Evolutionary conservation across 768 basidiomycete genomes (phyloP), one percentile per base, ranked within the genome.

Genomic region (Pseudohyphozyma bogoriensis): DNA sequence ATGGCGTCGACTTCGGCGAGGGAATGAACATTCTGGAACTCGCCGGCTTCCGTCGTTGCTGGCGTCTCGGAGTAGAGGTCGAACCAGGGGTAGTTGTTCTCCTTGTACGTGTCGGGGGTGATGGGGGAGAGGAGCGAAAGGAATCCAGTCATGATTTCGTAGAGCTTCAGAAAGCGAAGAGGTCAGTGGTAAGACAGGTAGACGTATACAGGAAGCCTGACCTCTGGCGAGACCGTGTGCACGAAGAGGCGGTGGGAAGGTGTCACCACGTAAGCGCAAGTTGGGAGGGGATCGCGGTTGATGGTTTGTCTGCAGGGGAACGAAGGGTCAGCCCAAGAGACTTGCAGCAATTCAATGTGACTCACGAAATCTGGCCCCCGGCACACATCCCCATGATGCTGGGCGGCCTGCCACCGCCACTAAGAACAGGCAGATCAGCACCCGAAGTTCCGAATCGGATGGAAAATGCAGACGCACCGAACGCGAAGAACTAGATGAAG

Each of bases 1-100:
- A 47, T 24, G 46, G n/a, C 26, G 47, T 50, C 47, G 47, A 50
- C 47, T 18, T 50, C 47, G 10, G 47, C n/a, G 47, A 50, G 24
- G 29, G 47, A 50, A 18, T 50, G 47, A 16, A 50, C 47, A 31
- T 50, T 50, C 15, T 32, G 29, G 18, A 50, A 33, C 15, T 50
- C 2, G 2, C 47, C 31, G 15, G 31, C 47, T 32, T 50, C 15
- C n/a, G 2, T 2, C 16, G 47, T 33, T 10, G 47, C 2, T 1
- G 47, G 29, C 29, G 47, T 22, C 11, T 50, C 47, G 16, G 47
- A 50, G 47, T 50, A 50, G 47, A 33, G 47, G 31, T 50, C 31
- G 47, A 50, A 33, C 47, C 47, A 50, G 47, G 47, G 47, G 29
- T 31, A 31, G 2, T 31, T 18, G 47, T 20, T 18, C 7, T 33